Percentiles rank a stretch among this genome's conserved stretches.
These are phyloP conservation scores for Saccharomyces mikatae DNA, from an alignment of 805 yeast genomes.

Conservation along the genomic window DNA sequence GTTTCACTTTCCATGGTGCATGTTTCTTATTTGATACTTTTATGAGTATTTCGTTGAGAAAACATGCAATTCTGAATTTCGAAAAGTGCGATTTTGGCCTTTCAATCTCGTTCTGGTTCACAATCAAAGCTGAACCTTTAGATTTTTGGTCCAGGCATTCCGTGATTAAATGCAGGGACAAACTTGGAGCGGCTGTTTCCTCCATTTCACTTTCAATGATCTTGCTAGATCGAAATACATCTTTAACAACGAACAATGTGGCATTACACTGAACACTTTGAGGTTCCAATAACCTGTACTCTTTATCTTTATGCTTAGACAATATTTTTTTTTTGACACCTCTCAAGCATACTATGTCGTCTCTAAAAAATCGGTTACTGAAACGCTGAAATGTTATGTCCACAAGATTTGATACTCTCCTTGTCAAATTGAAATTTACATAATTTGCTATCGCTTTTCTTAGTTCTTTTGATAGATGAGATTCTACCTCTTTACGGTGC, in stretches of 20 bases:
- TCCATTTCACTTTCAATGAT: neutral
- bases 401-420: conserved; percentile 73
- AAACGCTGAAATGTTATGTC: conserved; percentile 70
- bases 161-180: neutral
- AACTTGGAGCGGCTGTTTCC: neutral
- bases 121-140: conserved; percentile 48
- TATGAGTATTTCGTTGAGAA: conserved; percentile 61
- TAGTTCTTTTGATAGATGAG: conserved; percentile 75
- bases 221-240: neutral
- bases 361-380: conserved; percentile 77
- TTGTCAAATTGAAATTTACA: conserved; percentile 66
- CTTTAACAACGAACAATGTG: neutral
- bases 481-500: conserved; percentile 53
- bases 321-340: neutral
- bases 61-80: conserved; percentile 79
- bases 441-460: conserved; percentile 77
- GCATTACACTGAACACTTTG: neutral
- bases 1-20: conserved; percentile 94
- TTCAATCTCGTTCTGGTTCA: conserved; percentile 62
- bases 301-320: neutral
- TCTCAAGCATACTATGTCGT: conserved; percentile 65
- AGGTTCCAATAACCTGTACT: neutral
- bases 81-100: conserved; percentile 84
- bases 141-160: neutral
- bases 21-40: conserved; percentile 76